phyloP scores from a whole-genome alignment of 495 filamentous ascomycete genomes.

The Aspergillus ellipticus region DNA sequence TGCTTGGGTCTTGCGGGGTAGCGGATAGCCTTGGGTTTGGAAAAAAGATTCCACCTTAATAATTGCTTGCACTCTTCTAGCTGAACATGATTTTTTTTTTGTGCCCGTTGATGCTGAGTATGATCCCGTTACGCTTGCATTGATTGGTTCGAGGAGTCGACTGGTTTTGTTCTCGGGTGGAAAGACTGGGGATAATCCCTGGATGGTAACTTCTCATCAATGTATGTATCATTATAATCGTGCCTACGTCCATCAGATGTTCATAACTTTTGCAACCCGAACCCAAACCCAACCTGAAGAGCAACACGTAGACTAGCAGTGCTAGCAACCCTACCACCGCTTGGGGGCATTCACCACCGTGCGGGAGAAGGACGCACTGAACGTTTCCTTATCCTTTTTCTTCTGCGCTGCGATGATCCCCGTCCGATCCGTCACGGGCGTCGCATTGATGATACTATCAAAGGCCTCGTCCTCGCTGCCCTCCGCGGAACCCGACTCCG shows the following conservation, averaged over 20 bases:
- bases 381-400: slow-evolving; percentile 38
- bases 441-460: slow-evolving; percentile 88
- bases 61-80: neutral
- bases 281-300: neutral
- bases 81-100: neutral
- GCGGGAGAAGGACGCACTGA: slow-evolving; percentile 61
- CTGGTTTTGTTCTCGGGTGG: neutral
- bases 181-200: neutral
- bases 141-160: neutral
- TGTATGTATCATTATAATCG: neutral
- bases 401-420: slow-evolving; percentile 63
- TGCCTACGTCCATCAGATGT: neutral
- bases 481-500: slow-evolving; percentile 65
- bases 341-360: slow-evolving; percentile 57
- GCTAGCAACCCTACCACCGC: slow-evolving; percentile 39
- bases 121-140: neutral
- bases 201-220: neutral
- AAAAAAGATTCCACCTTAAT: neutral
- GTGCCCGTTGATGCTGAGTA: neutral
- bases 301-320: neutral
- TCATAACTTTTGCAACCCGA: neutral
- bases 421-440: slow-evolving; percentile 75
- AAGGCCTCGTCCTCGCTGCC: slow-evolving; percentile 67
- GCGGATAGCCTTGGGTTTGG: slow-evolving; percentile 9
- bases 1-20: slow-evolving; percentile 3